These are phyloP conservation scores for Botrytis squamosa DNA, from an alignment of 2,329 filamentous ascomycete species.

Conservation along the genomic window DNA sequence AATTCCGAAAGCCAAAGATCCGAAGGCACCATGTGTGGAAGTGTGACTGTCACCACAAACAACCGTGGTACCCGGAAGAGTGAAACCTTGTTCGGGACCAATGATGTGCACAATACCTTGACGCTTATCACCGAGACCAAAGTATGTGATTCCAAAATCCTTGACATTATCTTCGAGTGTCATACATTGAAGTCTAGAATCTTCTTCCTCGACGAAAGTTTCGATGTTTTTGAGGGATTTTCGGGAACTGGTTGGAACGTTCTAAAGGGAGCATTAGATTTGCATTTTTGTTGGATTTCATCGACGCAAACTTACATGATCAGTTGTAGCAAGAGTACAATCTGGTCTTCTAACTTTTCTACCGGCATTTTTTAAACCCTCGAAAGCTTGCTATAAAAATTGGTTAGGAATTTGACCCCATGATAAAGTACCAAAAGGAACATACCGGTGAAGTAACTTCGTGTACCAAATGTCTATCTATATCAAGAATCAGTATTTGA, in stretches of 20 bases:
- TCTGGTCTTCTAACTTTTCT: conserved; percentile 89
- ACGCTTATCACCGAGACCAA: conserved; percentile 91
- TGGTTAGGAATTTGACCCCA: conserved; percentile 18
- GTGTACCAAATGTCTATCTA: conserved; percentile 93
- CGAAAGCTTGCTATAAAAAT: conserved; percentile 83
- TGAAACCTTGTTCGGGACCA: conserved; percentile 97
- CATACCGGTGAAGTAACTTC: conserved; percentile 95
- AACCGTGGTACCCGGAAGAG: conserved; percentile 91
- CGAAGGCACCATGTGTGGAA: conserved; percentile 96
- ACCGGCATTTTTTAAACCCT: conserved; percentile 71
- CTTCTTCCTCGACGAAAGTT: conserved; percentile 78
- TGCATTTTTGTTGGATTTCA: not conserved
- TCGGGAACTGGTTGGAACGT: conserved; percentile 86
- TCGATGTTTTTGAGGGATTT: conserved; percentile 93
- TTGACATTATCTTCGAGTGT: conserved; percentile 98
- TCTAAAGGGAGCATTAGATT: conserved; percentile 52
- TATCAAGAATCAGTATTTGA: conserved; percentile 25
- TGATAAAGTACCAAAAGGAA: conserved; percentile 24
- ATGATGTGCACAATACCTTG: conserved; percentile 99
- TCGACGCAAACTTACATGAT: conserved; percentile 54
- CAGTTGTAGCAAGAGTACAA: conserved; percentile 93
- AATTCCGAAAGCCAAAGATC: conserved; percentile 91
- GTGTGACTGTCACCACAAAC: conserved; percentile 98
- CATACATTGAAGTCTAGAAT: conserved; percentile 89
- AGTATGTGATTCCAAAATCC: conserved; percentile 94